Evolutionary conservation across 2,329 filamentous ascomycete genomes (phyloP), one percentile per base, ranked within the genome.

Genomic region (Fusarium scirpi): DNA sequence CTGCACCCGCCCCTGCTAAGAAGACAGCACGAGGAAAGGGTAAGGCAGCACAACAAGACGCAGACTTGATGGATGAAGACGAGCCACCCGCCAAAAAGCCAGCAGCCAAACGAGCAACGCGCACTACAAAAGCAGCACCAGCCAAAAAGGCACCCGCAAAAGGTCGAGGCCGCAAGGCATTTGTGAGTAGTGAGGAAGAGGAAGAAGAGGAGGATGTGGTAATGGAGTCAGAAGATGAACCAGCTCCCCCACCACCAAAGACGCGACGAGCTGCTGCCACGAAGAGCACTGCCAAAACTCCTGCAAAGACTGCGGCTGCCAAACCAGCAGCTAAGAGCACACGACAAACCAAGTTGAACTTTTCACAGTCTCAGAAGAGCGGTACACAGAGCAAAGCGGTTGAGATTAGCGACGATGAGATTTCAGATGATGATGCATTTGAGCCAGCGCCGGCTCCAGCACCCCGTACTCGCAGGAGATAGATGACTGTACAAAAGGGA

Each of bases 391-490:
- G 83, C 34, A 81, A 84, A 40, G 82, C 83, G n/a, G 74, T 87
- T 18, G 87, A 90, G 74, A 86, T 90, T 57, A 91, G 89, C 65
- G 88, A 90, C 62, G 89, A 91, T 74, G 89, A 90, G 77, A 89
- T 91, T 46, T 88, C 85, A 0, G 87, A 89, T 60, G 87, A 89
- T 45, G 86, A 89, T 77, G 80, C 84, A 0, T 91, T 91, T 76
- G 87, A 90, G 77, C 82, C 86, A 8, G 82, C 84, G 52, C 84
- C 84, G 1, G 69, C 76, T n/a, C 69, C 68, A 20, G 69, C 79
- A 20, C 77, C 73, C n/a, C 71, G 78, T 56, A 77, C 77, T 8
- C 77, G 79, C 51, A 76, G 77, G 47, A 73, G 77, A 54, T 79
- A 20, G 24, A 47, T 13, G 20, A 15, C 4, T 20, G 13, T 49